These are phyloP conservation scores for Plasmodium gallinaceum DNA, from an alignment of 169 alveolate species.

Conservation along the genomic window DNA sequence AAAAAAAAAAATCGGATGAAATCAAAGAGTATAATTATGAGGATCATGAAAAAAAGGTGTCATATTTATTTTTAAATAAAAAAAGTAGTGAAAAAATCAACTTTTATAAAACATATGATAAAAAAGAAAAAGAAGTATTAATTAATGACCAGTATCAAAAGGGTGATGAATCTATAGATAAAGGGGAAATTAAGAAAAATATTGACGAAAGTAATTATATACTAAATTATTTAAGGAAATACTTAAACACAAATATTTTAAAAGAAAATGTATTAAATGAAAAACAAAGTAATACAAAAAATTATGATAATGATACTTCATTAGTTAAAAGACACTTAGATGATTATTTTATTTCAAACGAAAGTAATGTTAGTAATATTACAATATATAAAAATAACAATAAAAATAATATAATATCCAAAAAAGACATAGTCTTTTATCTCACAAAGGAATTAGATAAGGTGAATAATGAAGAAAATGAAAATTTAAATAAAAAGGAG, in stretches of 20 bases:
- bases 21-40: background rate
- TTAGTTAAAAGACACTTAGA: no score
- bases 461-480: background rate
- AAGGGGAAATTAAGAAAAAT: background rate
- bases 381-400: no score
- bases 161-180: background rate
- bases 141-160: background rate
- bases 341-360: no score
- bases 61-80: background rate
- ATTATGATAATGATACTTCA: no score
- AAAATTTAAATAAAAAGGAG: background rate
- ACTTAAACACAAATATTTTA: background rate
- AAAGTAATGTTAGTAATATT: no score
- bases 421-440: background rate
- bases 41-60: background rate
- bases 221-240: background rate
- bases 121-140: background rate
- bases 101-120: background rate
- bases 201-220: background rate
- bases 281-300: no score
- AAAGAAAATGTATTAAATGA: background rate
- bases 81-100: background rate
- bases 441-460: background rate
- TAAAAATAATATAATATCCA: no score
- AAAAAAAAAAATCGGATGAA: background rate